Evolutionary conservation across 345 rosid species (phyloP).

Genomic region (Isatis tinctoria): DNA sequence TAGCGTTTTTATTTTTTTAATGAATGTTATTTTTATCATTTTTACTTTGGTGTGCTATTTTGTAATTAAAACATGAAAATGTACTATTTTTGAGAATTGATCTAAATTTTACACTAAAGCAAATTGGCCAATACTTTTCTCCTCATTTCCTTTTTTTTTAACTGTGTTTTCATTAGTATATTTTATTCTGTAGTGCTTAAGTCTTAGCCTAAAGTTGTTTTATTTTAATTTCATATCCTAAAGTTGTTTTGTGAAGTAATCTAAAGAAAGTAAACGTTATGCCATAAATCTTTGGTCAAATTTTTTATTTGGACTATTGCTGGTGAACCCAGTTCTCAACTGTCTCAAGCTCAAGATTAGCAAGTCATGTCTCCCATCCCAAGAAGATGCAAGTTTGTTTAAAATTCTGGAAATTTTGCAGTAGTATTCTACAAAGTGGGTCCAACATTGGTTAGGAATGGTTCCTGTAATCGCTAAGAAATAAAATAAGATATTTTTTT

Average conservation of each 20-base stretch:
- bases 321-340: slow-evolving; percentile 7
- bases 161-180: not conserved
- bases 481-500: not conserved
- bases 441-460: slow-evolving; percentile 16
- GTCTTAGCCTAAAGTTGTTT: slow-evolving; percentile 13
- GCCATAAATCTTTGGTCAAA: slow-evolving; percentile 5
- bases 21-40: too few relatives aligned
- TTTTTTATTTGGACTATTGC: not conserved
- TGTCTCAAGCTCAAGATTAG: not conserved
- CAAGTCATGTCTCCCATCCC: slow-evolving; percentile 7
- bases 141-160: not conserved
- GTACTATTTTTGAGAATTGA: too few relatives aligned
- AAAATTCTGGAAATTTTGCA: not conserved
- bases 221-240: slow-evolving; percentile 1
- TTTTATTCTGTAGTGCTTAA: not conserved
- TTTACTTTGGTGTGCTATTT: too few relatives aligned
- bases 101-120: not conserved
- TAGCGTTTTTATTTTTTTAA: too few relatives aligned
- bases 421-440: not conserved
- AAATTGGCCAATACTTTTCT: not conserved
- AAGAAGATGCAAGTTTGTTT: slow-evolving; percentile 1
- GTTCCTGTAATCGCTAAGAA: not conserved
- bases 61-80: too few relatives aligned
- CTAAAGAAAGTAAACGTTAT: slow-evolving; percentile 6
- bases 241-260: not conserved